phyloP scores from a whole-genome alignment of 2,329 filamentous ascomycete genomes.

The Polytolypa hystricis region DNA sequence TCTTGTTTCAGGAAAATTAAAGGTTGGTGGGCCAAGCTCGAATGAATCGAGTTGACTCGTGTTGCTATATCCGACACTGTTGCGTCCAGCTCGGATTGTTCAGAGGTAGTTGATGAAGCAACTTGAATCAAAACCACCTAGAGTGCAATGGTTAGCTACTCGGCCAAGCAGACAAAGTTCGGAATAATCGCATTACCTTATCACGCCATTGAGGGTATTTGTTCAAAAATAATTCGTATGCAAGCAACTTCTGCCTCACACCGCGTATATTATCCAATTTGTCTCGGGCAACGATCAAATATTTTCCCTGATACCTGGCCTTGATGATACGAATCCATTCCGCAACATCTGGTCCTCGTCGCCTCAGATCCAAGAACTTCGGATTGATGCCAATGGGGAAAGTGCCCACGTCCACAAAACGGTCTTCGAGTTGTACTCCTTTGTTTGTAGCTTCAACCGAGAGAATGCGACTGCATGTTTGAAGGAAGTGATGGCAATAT shows the following conservation, averaged over 20 bases:
- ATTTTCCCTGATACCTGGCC: conserved; percentile 78
- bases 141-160: conserved; percentile 4
- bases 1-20: conserved; percentile 92
- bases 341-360: conserved; percentile 60
- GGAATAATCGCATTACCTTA: conserved; percentile 37
- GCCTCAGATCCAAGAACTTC: conserved; percentile 57
- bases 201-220: conserved; percentile 84
- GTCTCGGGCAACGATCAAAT: conserved; percentile 82
- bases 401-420: conserved; percentile 79
- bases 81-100: conserved; percentile 76
- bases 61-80: conserved; percentile 90
- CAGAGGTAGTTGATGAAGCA: conserved; percentile 77
- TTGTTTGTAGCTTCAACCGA: conserved; percentile 82
- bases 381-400: conserved; percentile 89
- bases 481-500: conserved; percentile 86
- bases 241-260: conserved; percentile 83
- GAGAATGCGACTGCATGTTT: conserved; percentile 85
- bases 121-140: conserved; percentile 85
- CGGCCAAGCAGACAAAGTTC: neutral
- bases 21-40: conserved; percentile 82
- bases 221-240: conserved; percentile 88
- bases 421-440: conserved; percentile 81
- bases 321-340: conserved; percentile 71
- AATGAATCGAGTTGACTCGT: conserved; percentile 82
- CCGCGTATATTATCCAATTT: conserved; percentile 89